Evolutionary conservation across 108 stramenopile genomes (phyloP).

Genomic region (Nitzschia palea): DNA sequence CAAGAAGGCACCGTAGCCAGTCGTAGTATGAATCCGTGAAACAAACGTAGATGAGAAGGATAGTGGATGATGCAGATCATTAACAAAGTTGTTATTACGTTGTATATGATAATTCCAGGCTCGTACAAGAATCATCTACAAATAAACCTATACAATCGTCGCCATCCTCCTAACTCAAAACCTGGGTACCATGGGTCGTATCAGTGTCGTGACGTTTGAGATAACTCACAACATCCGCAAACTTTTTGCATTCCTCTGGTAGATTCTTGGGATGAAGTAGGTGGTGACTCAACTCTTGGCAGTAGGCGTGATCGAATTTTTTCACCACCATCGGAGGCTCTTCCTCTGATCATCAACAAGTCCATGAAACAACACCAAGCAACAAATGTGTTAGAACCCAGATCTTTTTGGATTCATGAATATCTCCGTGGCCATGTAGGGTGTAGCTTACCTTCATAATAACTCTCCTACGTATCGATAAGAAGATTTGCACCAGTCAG

Average conservation of each 20-base stretch:
- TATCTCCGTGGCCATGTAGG: no score
- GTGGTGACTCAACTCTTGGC: slow-evolving; percentile 33
- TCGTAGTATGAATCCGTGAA: no score
- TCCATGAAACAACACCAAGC: not conserved
- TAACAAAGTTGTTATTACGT: no score
- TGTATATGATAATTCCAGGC: no score
- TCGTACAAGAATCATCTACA: no score
- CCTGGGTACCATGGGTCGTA: slow-evolving; percentile 35
- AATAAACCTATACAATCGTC: no score
- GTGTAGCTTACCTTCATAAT: slow-evolving; percentile 5
- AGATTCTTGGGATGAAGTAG: slow-evolving; percentile 30
- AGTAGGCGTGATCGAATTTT: slow-evolving; percentile 26
- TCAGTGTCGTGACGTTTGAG: slow-evolving; percentile 41
- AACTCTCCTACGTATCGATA: not conserved
- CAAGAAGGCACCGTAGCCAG: no score
- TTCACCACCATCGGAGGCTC: not conserved
- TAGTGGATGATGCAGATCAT: no score
- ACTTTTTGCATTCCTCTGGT: slow-evolving; percentile 43
- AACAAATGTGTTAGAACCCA: no score
- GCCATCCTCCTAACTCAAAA: slow-evolving; percentile 24
- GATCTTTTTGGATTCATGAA: no score
- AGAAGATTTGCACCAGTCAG: not conserved
- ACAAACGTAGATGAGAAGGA: no score
- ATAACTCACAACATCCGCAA: slow-evolving; percentile 31
- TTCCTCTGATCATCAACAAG: slow-evolving; percentile 3